These are phyloP conservation scores for Suillus subaureus DNA, from an alignment of 768 basidiomycete species.

Conservation along the genomic window DNA sequence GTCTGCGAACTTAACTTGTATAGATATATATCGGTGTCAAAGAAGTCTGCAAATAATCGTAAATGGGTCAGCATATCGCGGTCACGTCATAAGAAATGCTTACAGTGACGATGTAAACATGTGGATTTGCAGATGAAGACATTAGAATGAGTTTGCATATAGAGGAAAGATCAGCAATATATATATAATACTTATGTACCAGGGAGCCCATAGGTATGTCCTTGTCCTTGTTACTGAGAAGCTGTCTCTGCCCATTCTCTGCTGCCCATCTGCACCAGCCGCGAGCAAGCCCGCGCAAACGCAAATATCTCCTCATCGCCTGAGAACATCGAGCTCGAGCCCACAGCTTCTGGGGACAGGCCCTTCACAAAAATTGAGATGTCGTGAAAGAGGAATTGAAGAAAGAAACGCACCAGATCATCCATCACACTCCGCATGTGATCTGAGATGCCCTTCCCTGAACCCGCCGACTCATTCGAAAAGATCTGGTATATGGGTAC, in stretches of 20 bases:
- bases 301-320: slow-evolving; percentile 98
- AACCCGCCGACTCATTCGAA: slow-evolving; percentile 58
- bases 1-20: not conserved
- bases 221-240: not conserved
- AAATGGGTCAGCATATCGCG: not conserved
- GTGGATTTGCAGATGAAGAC: not conserved
- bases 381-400: not conserved
- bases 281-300: slow-evolving; percentile 90
- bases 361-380: slow-evolving; percentile 51
- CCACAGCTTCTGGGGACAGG: slow-evolving; percentile 72
- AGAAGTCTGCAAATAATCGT: not conserved
- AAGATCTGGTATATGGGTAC: slow-evolving; percentile 91
- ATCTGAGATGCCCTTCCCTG: slow-evolving; percentile 57
- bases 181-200: not conserved
- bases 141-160: not conserved
- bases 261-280: slow-evolving; percentile 89
- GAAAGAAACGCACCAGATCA: slow-evolving; percentile 66
- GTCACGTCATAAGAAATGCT: not conserved
- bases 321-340: slow-evolving; percentile 86
- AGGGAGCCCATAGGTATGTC: not conserved
- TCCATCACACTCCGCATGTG: slow-evolving; percentile 96
- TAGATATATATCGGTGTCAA: not conserved
- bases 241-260: slow-evolving; percentile 74
- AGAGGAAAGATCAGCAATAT: not conserved
- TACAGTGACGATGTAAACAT: not conserved